These are phyloP conservation scores for Tuber calosporum DNA, from an alignment of 495 filamentous ascomycete species.

Conservation along the genomic window DNA sequence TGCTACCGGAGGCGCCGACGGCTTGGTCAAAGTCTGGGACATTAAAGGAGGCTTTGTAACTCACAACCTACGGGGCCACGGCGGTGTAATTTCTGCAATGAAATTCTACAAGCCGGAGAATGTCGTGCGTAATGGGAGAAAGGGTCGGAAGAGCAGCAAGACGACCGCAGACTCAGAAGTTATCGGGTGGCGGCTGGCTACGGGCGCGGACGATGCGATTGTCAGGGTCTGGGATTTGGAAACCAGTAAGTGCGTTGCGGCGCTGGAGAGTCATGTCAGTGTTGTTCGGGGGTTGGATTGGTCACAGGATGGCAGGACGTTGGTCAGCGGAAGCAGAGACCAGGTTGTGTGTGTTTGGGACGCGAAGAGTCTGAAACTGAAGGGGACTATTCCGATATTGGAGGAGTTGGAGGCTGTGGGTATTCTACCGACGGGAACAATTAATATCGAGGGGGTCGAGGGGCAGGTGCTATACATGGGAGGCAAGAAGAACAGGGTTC, in stretches of 20 bases:
- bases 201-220: constrained; percentile 86
- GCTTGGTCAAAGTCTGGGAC: constrained; percentile 93
- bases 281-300: constrained; percentile 80
- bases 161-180: constrained; percentile 45
- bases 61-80: constrained; percentile 88
- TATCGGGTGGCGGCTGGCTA: constrained; percentile 69
- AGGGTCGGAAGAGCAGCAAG: constrained; percentile 44
- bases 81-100: constrained; percentile 80
- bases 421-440: constrained; percentile 52
- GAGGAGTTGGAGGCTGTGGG: constrained; percentile 78
- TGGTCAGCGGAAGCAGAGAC: constrained; percentile 87
- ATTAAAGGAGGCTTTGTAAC: constrained; percentile 84
- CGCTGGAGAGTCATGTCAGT: constrained; percentile 85
- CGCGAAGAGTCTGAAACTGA: constrained; percentile 71
- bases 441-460: constrained; percentile 24
- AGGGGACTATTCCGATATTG: constrained; percentile 72
- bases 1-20: constrained; percentile 86
- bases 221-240: constrained; percentile 85
- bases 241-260: constrained; percentile 67
- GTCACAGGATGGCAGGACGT: constrained; percentile 60
- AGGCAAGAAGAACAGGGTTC: constrained; percentile 71
- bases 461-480: constrained; percentile 66
- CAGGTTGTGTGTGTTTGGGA: constrained; percentile 92
- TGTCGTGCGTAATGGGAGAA: constrained; percentile 42
- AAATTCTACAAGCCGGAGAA: constrained; percentile 71